A percentile compares a stretch with the other conserved stretches of the same genome.
Conservation (phyloP, 2,329 filamentous ascomycete species). For the Colletotrichum chrysophilum region DNA sequence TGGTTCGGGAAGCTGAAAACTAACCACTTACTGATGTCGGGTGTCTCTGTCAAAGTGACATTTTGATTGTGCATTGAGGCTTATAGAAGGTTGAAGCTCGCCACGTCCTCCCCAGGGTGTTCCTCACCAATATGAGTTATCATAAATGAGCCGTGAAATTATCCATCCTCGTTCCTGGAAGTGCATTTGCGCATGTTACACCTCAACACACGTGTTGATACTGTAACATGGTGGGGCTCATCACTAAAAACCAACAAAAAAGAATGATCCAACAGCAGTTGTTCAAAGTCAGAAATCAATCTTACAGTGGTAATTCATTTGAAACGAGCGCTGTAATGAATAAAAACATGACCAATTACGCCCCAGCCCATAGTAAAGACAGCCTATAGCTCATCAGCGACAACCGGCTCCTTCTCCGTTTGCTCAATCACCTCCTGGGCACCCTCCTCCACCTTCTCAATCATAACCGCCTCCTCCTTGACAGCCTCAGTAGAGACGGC, state of each 20-base stretch:
- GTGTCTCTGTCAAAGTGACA: background rate
- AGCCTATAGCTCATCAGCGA: constrained; percentile 23
- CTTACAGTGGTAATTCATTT: background rate
- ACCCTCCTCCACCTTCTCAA: background rate
- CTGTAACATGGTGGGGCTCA: background rate
- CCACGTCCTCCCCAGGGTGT: fast-evolving
- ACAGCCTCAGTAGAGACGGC: constrained; percentile 25
- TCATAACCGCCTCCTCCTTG: constrained; percentile 1
- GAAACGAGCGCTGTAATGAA: background rate
- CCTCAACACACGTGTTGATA: fast-evolving
- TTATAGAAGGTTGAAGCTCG: background rate
- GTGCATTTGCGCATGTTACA: background rate
- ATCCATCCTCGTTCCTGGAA: background rate
- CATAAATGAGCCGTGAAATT: background rate
- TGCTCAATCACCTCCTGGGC: constrained; percentile 19
- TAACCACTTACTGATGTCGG: background rate
- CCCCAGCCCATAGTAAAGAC: background rate
- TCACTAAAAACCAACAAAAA: background rate
- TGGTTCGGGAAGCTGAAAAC: background rate
- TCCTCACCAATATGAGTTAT: background rate
- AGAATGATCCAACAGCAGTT: background rate
- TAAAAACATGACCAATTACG: background rate
- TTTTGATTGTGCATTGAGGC: background rate
- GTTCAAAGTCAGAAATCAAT: background rate
- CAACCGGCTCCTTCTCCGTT: constrained; percentile 3